Evolutionary conservation across 2,329 filamentous ascomycete species (phyloP), one percentile per base, ranked within the genome.

Genomic region (Didymella segeticola): DNA sequence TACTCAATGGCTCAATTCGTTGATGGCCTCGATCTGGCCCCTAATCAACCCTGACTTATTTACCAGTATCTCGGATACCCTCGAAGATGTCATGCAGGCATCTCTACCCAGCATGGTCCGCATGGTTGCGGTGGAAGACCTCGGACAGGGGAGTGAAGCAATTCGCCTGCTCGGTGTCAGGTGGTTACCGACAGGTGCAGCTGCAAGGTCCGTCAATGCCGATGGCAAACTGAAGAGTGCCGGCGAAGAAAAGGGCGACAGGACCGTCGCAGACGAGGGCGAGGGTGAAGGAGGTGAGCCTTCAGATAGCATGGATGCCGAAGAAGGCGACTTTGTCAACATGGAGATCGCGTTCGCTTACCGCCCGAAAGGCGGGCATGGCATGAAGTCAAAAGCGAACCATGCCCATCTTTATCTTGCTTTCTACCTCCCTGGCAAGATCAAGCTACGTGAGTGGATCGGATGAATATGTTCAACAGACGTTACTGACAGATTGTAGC

Each of bases 11-110:
- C 79, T 91, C 47, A 91, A 91, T 67, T 87, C 84, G 4, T 70
- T 91, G 0, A 67, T 91, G 7, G 78, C 82, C 4, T 83, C 87
- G 1, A 81, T 91, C 5, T 91, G 89, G 89, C 87, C 88, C 0
- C 78, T 92, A 25, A 81, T 91, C 65, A 91, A 91, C 65, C 89
- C 89, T 0, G 89, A 91, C 62, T 79, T 92, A 1, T 91, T 91
- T 63, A 80, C 83, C 1, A 85, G 84, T 27, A 71, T 91, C 2
- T 82, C 85, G 0, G 89, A 91, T 63, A 89, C 84, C 23, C 80
- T 92, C 4, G 89, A 91, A 72, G 89, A 91, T 69, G 86, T 91
- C 41, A 91, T 91, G 89, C 89, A 91, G 74, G 88, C 89, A 2
- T 89, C 86, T 8, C 75, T 91, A 15, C 88, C 89, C 0, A 85